Evolutionary conservation across 2,329 filamentous ascomycete species (phyloP), one percentile per base, ranked within the genome.

Genomic region (Leptodontidium sp.): DNA sequence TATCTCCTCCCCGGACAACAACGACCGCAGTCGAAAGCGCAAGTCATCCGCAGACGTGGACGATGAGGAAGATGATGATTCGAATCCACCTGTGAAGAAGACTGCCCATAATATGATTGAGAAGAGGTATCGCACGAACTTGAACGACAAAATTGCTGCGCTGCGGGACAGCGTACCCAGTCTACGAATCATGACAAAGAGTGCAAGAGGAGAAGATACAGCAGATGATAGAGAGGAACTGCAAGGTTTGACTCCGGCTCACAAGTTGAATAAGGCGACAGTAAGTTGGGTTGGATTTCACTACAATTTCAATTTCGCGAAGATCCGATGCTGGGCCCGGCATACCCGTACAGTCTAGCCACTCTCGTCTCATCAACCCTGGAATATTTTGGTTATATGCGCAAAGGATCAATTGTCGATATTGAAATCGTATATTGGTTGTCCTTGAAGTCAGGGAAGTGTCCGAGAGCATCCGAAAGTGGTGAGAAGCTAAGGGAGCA

Each of bases 61-160:
- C 2, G 86, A 88, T n/a, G 87, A 89, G 61, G 88, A 90, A 14
- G 84, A 88, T 57, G 80, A 87, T 62, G 86, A 85, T 73, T 87
- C 84, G 74, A 89, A 85, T 77, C 85, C 78, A 62, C 86, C 82
- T 32, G 83, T 84, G 68, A 98, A 97, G 85, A 98, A 98, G 85
- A 97, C 94, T 40, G 94, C 95, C 1, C 95, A 98, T 81, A 98
- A 98, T 80, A 96, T 98, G 86, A 98, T 98, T 71, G 95, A 98
- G 82, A 98, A 98, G 85, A 86, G 95, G 73, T 98, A 98, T 80
- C 90, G 95, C 75, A 97, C 93, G 65, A 98, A 98, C 77, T 85
- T 98, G 67, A 98, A 98, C 78, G 95, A 98, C 78, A 98, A 98
- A 83, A 98, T 98, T 75, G 92, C 94, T 57, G 94, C 94, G 68